These are phyloP conservation scores for Cladophialophora immunda DNA, from an alignment of 2,329 filamentous ascomycete species.

Conservation along the genomic window DNA sequence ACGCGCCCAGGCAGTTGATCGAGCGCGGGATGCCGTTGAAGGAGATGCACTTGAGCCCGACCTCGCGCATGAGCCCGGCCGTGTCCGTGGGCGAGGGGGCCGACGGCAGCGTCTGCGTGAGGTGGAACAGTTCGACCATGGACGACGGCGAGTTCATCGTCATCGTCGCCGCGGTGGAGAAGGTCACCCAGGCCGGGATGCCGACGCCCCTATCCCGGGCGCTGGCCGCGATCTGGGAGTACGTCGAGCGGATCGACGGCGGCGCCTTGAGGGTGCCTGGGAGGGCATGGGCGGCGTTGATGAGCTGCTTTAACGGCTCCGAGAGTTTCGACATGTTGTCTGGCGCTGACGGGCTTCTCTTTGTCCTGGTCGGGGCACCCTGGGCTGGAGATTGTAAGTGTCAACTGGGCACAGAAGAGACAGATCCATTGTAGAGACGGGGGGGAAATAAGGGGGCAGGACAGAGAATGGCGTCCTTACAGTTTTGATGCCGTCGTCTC, in stretches of 20 bases:
- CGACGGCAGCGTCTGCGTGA: conserved; percentile 61
- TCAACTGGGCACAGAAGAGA: not conserved
- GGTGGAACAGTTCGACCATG: conserved; percentile 59
- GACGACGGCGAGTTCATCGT: conserved; percentile 87
- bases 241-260: conserved; percentile 69
- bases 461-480: conserved; percentile 4
- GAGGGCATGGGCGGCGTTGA: conserved; percentile 73
- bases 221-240: conserved; percentile 69
- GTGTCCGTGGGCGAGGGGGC: conserved; percentile 42
- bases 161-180: conserved; percentile 82
- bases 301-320: conserved; percentile 73
- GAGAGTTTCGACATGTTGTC: conserved; percentile 76
- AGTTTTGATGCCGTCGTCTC: conserved; percentile 9
- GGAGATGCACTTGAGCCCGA: conserved; percentile 58
- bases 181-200: conserved; percentile 69
- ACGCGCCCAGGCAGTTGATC: conserved; percentile 82
- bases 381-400: conserved; percentile 13
- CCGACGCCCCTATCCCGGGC: conserved; percentile 70
- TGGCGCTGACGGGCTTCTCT: not conserved
- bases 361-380: conserved; percentile 8
- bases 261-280: conserved; percentile 73
- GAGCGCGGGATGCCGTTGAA: conserved; percentile 73
- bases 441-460: not conserved
- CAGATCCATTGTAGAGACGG: not conserved
- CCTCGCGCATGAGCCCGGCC: conserved; percentile 55